Base-by-base conservation (phyloP, 2,329 filamentous ascomycete genomes). In the Zalaria obscura region DNA sequence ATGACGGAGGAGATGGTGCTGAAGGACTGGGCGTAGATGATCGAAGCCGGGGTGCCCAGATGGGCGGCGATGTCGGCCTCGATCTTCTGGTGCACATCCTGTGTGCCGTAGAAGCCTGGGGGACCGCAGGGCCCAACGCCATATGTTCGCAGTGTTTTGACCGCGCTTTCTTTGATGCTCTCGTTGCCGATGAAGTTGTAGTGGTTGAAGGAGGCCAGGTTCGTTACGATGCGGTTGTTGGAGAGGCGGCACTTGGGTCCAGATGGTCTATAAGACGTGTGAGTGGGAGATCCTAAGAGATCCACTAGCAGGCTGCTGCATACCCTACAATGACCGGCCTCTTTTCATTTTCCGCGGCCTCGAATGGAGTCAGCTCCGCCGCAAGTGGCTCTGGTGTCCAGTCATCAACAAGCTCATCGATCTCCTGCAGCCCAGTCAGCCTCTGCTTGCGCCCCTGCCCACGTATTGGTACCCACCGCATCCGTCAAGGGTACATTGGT, bases 1-100 rank as follows among this genome's bases (percentile, higher is more conserved):
- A 98, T 95, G 25, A 96, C 88, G 58, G 83, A 89, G n/a, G 84
- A 88, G 46, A 96, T 93, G 34, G 91, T 95, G 26, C 85, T 93
- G 59, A 98, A 96, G 3, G 88, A 81, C 58, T 98, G 91, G 1
- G 91, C 84, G 57, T 98, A 98, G 45, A 98, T 79, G 51, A 98
- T 96, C 57, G 86, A 93, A 28, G 82, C 80, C 41, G 88, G 78
- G 1, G 84, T 85, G 25, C 91, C 91, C 26, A 98, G 65, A 58
- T 89, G 93, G 6, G 83, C 75, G 25, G 91, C 87, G 55, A 98
- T 88, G 59, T 96, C 89, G 43, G 84, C 77, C 65, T 98, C 91
- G 10, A 86, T 87, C 68, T 93, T 91, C 76, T 95, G 89, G 63
- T 98, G 91, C 36, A 96, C 88, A 63, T 98, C 91, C 61, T 96